Conservation (phyloP, 148 eudicot species). For the Persicaria tinctoria region DNA sequence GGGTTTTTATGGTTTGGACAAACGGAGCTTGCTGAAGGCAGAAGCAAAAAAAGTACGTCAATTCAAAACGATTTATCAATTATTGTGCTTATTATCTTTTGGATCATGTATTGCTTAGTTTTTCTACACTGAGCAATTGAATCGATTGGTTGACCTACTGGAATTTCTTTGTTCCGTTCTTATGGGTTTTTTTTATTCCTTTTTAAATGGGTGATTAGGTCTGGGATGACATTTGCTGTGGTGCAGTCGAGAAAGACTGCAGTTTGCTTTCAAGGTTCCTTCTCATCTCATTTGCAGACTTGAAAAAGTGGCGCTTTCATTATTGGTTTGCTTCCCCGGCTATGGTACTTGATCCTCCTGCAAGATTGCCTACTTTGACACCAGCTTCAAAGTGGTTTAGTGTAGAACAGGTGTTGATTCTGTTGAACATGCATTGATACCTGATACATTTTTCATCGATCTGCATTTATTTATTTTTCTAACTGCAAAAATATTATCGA, state of each 20-base stretch:
- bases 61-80: neutral
- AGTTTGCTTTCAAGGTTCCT: conserved; percentile 72
- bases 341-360: conserved; percentile 72
- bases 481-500: neutral
- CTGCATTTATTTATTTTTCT: neutral
- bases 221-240: conserved; percentile 72
- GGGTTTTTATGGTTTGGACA: conserved; percentile 65
- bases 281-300: conserved; percentile 81
- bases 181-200: neutral
- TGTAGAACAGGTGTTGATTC: conserved; percentile 48
- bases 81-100: neutral
- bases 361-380: conserved; percentile 52
- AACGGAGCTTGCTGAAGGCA: conserved; percentile 48
- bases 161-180: neutral
- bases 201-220: conserved; percentile 32
- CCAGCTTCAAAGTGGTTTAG: conserved; percentile 75
- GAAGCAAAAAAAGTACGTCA: conserved; percentile 66
- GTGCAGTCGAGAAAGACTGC: conserved; percentile 69
- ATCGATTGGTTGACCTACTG: neutral
- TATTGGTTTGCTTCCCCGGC: conserved; percentile 92
- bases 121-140: neutral
- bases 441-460: neutral
- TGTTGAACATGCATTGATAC: neutral
- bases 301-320: conserved; percentile 79
- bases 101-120: neutral